phyloP scores from a whole-genome alignment of 1,139 yeast genomes.

The Kodamaea fungicola region DNA sequence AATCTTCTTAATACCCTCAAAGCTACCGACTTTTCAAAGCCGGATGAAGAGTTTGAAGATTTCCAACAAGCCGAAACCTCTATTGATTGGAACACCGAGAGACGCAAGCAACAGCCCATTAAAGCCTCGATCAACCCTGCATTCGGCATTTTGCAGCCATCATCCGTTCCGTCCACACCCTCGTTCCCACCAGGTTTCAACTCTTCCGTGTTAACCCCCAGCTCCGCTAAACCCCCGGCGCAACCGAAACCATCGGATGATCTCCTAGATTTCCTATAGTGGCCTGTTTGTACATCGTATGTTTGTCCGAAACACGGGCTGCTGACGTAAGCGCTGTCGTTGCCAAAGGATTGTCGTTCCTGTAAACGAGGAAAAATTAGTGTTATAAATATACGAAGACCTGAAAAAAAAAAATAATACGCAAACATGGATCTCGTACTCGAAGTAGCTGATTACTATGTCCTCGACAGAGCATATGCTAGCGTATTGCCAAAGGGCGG shows the following conservation, averaged over 20 bases:
- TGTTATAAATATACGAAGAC: not conserved
- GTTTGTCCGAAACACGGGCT: not conserved
- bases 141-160: slow-evolving; percentile 3
- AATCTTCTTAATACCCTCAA: slow-evolving; percentile 22
- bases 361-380: slow-evolving; percentile 6
- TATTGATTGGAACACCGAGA: slow-evolving; percentile 22
- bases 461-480: slow-evolving; percentile 74
- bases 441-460: slow-evolving; percentile 68
- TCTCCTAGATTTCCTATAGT: slow-evolving; percentile 2
- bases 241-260: slow-evolving; percentile 3
- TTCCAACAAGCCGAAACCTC: slow-evolving; percentile 25
- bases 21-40: slow-evolving; percentile 15
- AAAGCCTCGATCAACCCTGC: slow-evolving; percentile 5
- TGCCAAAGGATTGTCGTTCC: slow-evolving; percentile 3
- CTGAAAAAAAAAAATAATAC: not conserved
- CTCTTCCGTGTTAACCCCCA: slow-evolving; percentile 7
- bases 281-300: not conserved
- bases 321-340: not conserved
- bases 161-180: slow-evolving; percentile 1
- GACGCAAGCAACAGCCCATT: slow-evolving; percentile 8
- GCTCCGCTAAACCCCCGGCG: slow-evolving; percentile 7
- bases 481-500: slow-evolving; percentile 34
- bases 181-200: slow-evolving; percentile 32
- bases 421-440: slow-evolving; percentile 81
- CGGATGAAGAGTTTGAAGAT: slow-evolving; percentile 31